These are phyloP conservation scores for Diddensiella santjacobensis DNA, from an alignment of 805 yeast genomes.

Conservation along the genomic window DNA sequence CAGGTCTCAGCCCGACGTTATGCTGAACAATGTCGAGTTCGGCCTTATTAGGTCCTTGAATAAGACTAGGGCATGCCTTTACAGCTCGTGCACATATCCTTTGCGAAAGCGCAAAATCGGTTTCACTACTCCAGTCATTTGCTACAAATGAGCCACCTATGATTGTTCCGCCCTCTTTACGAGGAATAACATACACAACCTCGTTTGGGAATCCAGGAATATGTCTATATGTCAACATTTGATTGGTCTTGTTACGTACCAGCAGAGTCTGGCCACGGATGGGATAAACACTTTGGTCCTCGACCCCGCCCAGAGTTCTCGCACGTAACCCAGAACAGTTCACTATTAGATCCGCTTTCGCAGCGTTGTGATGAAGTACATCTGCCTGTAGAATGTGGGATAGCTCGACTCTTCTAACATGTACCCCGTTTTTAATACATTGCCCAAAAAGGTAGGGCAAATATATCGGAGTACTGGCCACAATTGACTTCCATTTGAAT, in stretches of 20 bases:
- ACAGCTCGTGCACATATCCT: conserved; percentile 1
- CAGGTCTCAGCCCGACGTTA: conserved; percentile 12
- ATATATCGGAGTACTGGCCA: conserved; percentile 2
- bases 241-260: background rate
- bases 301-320: conserved; percentile 40
- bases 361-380: background rate
- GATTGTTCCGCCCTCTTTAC: conserved; percentile 3
- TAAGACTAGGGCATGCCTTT: conserved; percentile 2
- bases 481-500: conserved; percentile 3
- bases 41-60: conserved; percentile 1
- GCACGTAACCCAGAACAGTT: conserved; percentile 80
- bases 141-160: background rate
- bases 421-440: background rate
- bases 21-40: conserved; percentile 19
- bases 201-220: background rate
- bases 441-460: conserved; percentile 2
- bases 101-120: background rate
- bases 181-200: background rate
- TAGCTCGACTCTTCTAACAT: background rate
- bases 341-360: conserved; percentile 28
- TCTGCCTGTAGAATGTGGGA: background rate
- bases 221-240: background rate
- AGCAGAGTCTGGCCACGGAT: conserved; percentile 7
- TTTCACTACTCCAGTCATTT: background rate
- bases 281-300: conserved; percentile 2